phyloP scores from a whole-genome alignment of 495 filamentous ascomycete species.

The Penicillium alfredii region DNA sequence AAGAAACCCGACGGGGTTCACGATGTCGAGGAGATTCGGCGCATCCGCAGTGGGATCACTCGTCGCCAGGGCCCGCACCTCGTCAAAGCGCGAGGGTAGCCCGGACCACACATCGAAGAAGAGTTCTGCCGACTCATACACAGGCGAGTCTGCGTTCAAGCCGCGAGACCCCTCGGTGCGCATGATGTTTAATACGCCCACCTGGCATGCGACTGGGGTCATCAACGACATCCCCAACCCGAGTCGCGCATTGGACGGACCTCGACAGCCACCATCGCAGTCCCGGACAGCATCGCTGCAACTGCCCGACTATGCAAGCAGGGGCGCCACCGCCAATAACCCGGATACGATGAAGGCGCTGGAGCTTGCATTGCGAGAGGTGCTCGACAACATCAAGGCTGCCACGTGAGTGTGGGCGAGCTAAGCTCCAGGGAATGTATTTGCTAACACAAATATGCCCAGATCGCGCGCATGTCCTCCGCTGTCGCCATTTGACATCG shows the following conservation, averaged over 20 bases:
- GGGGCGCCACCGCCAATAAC: conserved; percentile 53
- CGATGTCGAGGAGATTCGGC: conserved; percentile 79
- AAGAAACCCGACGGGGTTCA: conserved; percentile 87
- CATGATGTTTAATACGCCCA: conserved; percentile 53
- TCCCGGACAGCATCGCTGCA: conserved; percentile 41
- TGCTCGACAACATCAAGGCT: conserved; percentile 70
- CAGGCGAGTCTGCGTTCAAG: conserved; percentile 23
- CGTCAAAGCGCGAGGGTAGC: conserved; percentile 46
- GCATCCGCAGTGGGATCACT: conserved; percentile 75
- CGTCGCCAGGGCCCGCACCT: conserved; percentile 67
- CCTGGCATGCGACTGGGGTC: conserved; percentile 75
- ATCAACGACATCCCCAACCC: conserved; percentile 66
- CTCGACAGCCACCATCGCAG: conserved; percentile 36
- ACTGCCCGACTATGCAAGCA: conserved; percentile 53
- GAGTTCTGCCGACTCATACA: conserved; percentile 20
- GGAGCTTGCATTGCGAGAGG: conserved; percentile 77
- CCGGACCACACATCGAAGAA: conserved; percentile 34
- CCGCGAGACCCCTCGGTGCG: conserved; percentile 40
- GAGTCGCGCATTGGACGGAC: conserved; percentile 29
- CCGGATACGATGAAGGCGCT: conserved; percentile 69
- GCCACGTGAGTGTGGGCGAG: too few relatives aligned
- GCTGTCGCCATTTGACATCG: conserved; percentile 69
- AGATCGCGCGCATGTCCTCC: conserved; percentile 30
- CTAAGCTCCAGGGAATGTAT: too few relatives aligned
- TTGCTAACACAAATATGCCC: too few relatives aligned